Evolutionary conservation across 2,329 filamentous ascomycete genomes (phyloP).

Genomic region (Tolypocladium ovalisporum): DNA sequence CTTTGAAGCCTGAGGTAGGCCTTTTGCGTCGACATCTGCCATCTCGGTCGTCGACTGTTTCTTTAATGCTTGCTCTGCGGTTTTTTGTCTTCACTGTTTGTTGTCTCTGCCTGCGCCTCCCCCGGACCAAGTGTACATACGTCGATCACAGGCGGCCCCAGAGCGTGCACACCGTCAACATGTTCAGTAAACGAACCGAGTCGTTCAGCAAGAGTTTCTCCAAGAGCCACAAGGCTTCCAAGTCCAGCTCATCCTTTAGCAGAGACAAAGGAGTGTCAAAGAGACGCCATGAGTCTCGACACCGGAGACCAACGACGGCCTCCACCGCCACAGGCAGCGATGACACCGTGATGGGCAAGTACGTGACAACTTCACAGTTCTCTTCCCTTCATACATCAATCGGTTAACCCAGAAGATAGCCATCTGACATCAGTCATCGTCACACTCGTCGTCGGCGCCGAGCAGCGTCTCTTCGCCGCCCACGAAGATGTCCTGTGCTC

Average conservation of each 20-base stretch:
- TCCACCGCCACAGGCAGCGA: slow-evolving; percentile 26
- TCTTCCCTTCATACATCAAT: neutral
- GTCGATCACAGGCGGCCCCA: neutral
- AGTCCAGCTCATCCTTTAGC: slow-evolving; percentile 43
- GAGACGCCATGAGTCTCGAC: slow-evolving; percentile 37
- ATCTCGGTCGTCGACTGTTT: neutral
- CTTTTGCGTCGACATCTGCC: neutral
- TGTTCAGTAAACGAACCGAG: slow-evolving; percentile 37
- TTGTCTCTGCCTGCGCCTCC: neutral
- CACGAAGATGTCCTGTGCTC: slow-evolving; percentile 75
- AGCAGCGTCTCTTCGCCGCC: slow-evolving; percentile 80
- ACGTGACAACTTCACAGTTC: slow-evolving; percentile 11
- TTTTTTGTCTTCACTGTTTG: neutral
- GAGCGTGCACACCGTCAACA: slow-evolving; percentile 13
- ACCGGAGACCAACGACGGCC: slow-evolving; percentile 36
- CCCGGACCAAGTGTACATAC: neutral
- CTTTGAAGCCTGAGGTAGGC: neutral
- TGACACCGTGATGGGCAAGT: slow-evolving; percentile 33
- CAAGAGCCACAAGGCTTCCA: slow-evolving; percentile 37
- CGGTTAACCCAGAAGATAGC: slow-evolving; percentile 20
- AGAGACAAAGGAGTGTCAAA: slow-evolving; percentile 44
- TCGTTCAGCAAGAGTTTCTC: slow-evolving; percentile 39
- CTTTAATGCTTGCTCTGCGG: neutral
- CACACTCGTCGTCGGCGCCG: slow-evolving; percentile 68
- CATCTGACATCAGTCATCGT: slow-evolving; percentile 58